phyloP scores from a whole-genome alignment of 192 early-diverging fungal species.

The Neocallimastix lanati region DNA sequence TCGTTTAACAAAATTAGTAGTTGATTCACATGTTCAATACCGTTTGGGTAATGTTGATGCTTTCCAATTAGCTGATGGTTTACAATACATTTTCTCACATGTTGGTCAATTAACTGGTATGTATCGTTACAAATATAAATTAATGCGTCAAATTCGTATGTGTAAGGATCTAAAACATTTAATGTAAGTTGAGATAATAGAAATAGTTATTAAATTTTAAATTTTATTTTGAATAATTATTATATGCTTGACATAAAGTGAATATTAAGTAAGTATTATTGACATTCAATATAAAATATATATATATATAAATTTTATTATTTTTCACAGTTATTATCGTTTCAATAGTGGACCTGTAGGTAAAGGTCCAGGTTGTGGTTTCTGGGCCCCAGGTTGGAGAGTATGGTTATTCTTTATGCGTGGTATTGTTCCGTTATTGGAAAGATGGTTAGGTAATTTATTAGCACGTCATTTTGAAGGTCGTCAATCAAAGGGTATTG shows the following conservation, averaged over 20 bases:
- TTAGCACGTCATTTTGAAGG: constrained; percentile 98
- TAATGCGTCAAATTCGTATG: constrained; percentile 94
- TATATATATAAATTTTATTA: too few species aligned
- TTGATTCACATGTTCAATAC: constrained; percentile 96
- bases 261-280: too few species aligned
- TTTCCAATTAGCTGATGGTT: constrained; percentile 94
- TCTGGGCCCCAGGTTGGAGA: constrained; percentile 98
- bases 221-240: too few species aligned
- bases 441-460: constrained; percentile 96
- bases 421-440: constrained; percentile 88
- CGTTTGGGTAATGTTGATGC: constrained; percentile 95
- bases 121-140: constrained; percentile 97
- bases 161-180: constrained; percentile 89
- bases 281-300: too few species aligned
- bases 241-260: too few species aligned
- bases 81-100: constrained; percentile 97
- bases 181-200: constrained; percentile 27
- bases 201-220: too few species aligned
- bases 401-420: constrained; percentile 99
- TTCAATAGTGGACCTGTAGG: constrained; percentile 94
- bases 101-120: constrained; percentile 99
- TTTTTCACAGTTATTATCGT: constrained; percentile 26
- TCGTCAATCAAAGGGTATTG: constrained; percentile 87
- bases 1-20: constrained; percentile 86
- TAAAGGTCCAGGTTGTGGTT: constrained; percentile 94